These are phyloP conservation scores for Prunus campanulata DNA, from an alignment of 306 rosid species.

Conservation along the genomic window DNA sequence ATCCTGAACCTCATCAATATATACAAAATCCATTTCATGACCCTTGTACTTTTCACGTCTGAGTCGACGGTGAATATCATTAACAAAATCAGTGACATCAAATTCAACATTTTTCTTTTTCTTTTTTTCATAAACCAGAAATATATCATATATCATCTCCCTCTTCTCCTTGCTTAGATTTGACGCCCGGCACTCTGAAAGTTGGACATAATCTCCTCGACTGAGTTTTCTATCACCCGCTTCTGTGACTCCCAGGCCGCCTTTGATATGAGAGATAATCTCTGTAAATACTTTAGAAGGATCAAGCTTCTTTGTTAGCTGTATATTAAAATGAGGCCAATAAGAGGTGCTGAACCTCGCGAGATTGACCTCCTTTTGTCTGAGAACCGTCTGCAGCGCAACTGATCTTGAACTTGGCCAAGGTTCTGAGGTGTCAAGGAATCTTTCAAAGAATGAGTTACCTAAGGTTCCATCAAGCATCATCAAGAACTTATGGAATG, in stretches of 20 bases:
- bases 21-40: slow-evolving; percentile 55
- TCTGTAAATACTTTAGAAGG: slow-evolving; percentile 61
- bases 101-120: slow-evolving; percentile 60
- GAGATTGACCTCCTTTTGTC: slow-evolving; percentile 60
- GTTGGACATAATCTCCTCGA: slow-evolving; percentile 40
- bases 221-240: slow-evolving; percentile 40
- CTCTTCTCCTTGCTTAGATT: slow-evolving; percentile 42
- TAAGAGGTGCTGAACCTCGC: slow-evolving; percentile 59
- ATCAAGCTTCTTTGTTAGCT: slow-evolving; percentile 53
- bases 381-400: slow-evolving; percentile 46
- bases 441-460: slow-evolving; percentile 66
- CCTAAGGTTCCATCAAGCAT: slow-evolving; percentile 80
- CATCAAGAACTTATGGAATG: slow-evolving; percentile 72
- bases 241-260: slow-evolving; percentile 39
- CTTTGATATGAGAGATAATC: slow-evolving; percentile 74
- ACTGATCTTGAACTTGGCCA: slow-evolving; percentile 37
- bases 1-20: slow-evolving; percentile 86
- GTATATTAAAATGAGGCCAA: slow-evolving; percentile 67
- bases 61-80: slow-evolving; percentile 55
- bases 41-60: slow-evolving; percentile 39
- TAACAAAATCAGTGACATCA: slow-evolving; percentile 75
- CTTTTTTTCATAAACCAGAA: slow-evolving; percentile 56
- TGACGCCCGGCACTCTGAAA: slow-evolving; percentile 45
- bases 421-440: slow-evolving; percentile 28
- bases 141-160: slow-evolving; percentile 51